phyloP scores from a whole-genome alignment of 2,329 filamentous ascomycete genomes.

The Pyrenophora seminiperda region DNA sequence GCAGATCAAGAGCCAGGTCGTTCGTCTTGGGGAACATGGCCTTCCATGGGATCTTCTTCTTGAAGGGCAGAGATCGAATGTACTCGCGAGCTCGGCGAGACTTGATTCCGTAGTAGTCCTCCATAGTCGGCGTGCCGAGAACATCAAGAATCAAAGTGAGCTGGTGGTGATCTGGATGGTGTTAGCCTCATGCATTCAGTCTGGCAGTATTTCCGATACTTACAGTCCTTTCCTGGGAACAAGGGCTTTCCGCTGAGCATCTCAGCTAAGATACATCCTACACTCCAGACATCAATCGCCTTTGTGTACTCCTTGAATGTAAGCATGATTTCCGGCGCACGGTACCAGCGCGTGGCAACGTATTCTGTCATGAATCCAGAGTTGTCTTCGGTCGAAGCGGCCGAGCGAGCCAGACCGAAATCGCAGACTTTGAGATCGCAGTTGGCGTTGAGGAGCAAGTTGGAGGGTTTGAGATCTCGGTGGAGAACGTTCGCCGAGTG shows the following conservation, averaged over 20 bases:
- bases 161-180: slow-evolving; percentile 83
- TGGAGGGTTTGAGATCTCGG: slow-evolving; percentile 96
- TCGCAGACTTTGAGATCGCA: slow-evolving; percentile 99
- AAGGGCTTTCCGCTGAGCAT: slow-evolving; percentile 98
- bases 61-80: slow-evolving; percentile 96
- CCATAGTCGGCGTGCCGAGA: slow-evolving; percentile 97
- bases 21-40: slow-evolving; percentile 98
- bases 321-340: slow-evolving; percentile 99
- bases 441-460: slow-evolving; percentile 95
- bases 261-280: slow-evolving; percentile 96
- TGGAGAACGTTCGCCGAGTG: slow-evolving; percentile 98
- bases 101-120: slow-evolving; percentile 99
- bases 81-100: slow-evolving; percentile 96
- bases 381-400: slow-evolving; percentile 97
- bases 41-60: slow-evolving; percentile 99
- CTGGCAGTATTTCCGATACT: slow-evolving; percentile 41
- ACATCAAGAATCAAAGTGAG: slow-evolving; percentile 96
- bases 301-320: slow-evolving; percentile 99
- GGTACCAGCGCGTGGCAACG: slow-evolving; percentile 98
- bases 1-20: slow-evolving; percentile 88
- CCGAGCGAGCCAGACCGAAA: slow-evolving; percentile 93
- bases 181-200: slow-evolving; percentile 8
- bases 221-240: slow-evolving; percentile 98
- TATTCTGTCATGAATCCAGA: slow-evolving; percentile 99
- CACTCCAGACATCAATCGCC: slow-evolving; percentile 98